Percentiles rank a stretch among this genome's conserved stretches.
phyloP scores from a whole-genome alignment of 805 yeast species.

The Metschnikowia shivogae region DNA sequence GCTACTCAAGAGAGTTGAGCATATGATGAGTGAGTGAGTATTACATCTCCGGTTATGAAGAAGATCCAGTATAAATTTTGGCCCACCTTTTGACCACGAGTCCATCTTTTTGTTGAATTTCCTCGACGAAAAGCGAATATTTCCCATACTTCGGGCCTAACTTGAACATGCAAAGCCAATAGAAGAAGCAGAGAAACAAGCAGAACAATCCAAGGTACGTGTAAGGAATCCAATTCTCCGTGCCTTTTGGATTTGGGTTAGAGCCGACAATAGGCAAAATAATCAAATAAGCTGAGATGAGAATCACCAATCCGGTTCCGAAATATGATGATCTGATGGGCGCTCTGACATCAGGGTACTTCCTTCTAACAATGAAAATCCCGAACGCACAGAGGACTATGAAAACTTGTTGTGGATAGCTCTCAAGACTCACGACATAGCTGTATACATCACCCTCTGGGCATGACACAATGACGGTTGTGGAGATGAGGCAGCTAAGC shows the following conservation, averaged over 20 bases:
- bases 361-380: slow-evolving; percentile 47
- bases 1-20: slow-evolving; percentile 15
- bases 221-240: slow-evolving; percentile 46
- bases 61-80: slow-evolving; percentile 22
- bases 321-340: slow-evolving; percentile 47
- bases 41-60: neutral
- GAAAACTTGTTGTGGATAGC: slow-evolving; percentile 49
- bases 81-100: slow-evolving; percentile 54
- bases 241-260: slow-evolving; percentile 38
- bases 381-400: slow-evolving; percentile 54
- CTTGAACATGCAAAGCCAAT: slow-evolving; percentile 54
- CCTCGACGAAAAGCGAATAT: slow-evolving; percentile 43
- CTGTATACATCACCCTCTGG: slow-evolving; percentile 51
- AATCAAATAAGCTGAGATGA: slow-evolving; percentile 45
- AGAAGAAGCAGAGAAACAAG: slow-evolving; percentile 41
- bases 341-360: slow-evolving; percentile 46
- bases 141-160: slow-evolving; percentile 43
- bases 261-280: slow-evolving; percentile 45
- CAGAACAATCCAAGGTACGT: slow-evolving; percentile 43
- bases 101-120: slow-evolving; percentile 50
- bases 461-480: slow-evolving; percentile 32
- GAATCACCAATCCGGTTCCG: slow-evolving; percentile 45
- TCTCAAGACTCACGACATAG: slow-evolving; percentile 49
- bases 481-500: slow-evolving; percentile 41
- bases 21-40: slow-evolving; percentile 5